Percentiles rank a stretch among this genome's conserved stretches.
Evolutionary conservation across 495 filamentous ascomycete genomes (phyloP).

Genomic region (Aeminium ludgeri): DNA sequence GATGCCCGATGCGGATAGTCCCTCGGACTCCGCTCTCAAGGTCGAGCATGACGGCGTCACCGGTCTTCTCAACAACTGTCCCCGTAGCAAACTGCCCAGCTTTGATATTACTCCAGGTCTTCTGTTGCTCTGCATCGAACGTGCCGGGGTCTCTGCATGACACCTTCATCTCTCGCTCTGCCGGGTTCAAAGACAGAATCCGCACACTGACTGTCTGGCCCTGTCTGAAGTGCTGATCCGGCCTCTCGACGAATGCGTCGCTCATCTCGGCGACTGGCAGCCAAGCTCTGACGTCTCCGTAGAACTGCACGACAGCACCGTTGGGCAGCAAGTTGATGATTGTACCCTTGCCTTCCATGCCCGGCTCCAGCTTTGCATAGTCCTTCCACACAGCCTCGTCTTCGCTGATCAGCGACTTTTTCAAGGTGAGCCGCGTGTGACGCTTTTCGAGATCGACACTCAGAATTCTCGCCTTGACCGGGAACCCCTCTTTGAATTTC

Average conservation of each 20-base stretch:
- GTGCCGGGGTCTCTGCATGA: slow-evolving; percentile 79
- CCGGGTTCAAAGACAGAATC: slow-evolving; percentile 58
- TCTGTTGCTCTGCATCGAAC: slow-evolving; percentile 57
- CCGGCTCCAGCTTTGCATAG: slow-evolving; percentile 50
- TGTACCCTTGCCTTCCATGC: slow-evolving; percentile 64
- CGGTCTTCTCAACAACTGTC: slow-evolving; percentile 69
- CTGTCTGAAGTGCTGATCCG: slow-evolving; percentile 67
- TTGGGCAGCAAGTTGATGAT: slow-evolving; percentile 58
- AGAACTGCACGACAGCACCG: slow-evolving; percentile 89
- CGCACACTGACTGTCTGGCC: slow-evolving; percentile 86
- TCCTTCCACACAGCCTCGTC: slow-evolving; percentile 73
- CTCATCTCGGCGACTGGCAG: slow-evolving; percentile 93
- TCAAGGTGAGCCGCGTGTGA: slow-evolving; percentile 73
- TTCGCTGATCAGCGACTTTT: slow-evolving; percentile 85
- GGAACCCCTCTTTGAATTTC: slow-evolving; percentile 78
- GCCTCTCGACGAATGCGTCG: slow-evolving; percentile 82
- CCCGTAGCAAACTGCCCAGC: slow-evolving; percentile 57
- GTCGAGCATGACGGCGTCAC: slow-evolving; percentile 61
- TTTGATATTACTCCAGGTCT: slow-evolving; percentile 51
- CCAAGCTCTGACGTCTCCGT: slow-evolving; percentile 63
- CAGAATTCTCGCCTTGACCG: slow-evolving; percentile 67
- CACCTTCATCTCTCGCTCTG: slow-evolving; percentile 55
- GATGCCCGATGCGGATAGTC: slow-evolving; percentile 53
- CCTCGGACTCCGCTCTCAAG: slow-evolving; percentile 57
- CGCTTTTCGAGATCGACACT: slow-evolving; percentile 60